These are phyloP conservation scores for Bipolaris bicolor DNA, from an alignment of 2,329 filamentous ascomycete genomes.

Conservation along the genomic window DNA sequence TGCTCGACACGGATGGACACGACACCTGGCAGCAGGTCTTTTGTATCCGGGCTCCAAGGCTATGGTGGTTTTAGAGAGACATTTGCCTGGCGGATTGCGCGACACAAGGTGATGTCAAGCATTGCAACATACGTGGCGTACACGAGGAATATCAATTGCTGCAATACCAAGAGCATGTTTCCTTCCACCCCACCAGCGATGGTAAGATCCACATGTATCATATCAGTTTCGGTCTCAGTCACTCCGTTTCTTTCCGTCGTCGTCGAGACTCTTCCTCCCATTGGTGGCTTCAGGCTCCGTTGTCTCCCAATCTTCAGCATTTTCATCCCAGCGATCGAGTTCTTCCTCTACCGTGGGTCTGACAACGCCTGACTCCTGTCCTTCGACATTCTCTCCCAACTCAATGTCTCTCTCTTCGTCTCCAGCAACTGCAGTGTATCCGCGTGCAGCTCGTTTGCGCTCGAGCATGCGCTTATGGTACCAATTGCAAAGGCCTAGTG, in stretches of 20 bases:
- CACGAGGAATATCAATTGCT: not conserved
- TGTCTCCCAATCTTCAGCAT: constrained; percentile 71
- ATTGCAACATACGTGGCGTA: not conserved
- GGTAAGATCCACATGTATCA: constrained; percentile 21
- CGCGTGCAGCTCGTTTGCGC: constrained; percentile 74
- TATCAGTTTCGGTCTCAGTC: constrained; percentile 40
- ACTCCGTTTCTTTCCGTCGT: constrained; percentile 51
- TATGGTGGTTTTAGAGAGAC: not conserved
- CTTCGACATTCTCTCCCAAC: constrained; percentile 66
- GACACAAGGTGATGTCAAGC: not conserved
- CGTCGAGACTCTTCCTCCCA: constrained; percentile 29
- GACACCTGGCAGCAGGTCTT: not conserved
- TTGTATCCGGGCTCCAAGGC: not conserved
- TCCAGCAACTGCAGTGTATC: constrained; percentile 72
- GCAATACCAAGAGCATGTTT: not conserved
- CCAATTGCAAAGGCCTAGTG: constrained; percentile 78
- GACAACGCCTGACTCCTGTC: constrained; percentile 70
- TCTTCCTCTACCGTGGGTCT: constrained; percentile 71
- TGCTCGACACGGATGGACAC: not conserved
- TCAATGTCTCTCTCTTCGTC: constrained; percentile 70
- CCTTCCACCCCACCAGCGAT: not conserved
- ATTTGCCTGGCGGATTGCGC: not conserved
- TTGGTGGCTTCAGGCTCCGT: constrained; percentile 53
- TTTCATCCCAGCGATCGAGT: constrained; percentile 94
- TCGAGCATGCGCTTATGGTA: constrained; percentile 97